Base-by-base conservation (phyloP, 2,329 filamentous ascomycete genomes). In the Alternaria sp. region DNA sequence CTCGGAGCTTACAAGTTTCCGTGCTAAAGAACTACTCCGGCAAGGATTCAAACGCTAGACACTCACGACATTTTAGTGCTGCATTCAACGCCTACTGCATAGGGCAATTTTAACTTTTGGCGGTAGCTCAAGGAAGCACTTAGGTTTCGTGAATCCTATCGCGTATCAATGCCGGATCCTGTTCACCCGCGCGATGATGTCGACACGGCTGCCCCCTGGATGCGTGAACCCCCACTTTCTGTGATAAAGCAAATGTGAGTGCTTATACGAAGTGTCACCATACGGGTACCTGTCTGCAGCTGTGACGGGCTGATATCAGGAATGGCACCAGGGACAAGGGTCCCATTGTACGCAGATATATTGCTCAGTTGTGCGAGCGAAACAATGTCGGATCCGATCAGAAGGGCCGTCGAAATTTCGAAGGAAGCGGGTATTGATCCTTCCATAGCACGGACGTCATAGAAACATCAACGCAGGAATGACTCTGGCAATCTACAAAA, bases 51-150 rank as follows among this genome's bases (percentile, higher is more conserved):
- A 20, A 45, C 51, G 57, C 59, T 65, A 67, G 51, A 20, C 30
- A 51, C 30, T 56, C 48, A 58, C 58, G 57, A 60, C 49, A 61
- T 64, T 58, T 63, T 65, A 69, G 63, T 55, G 64, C 59, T 5
- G 44, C 36, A 28, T 60, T 59, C 60, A 20, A 63, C 48, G 51
- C 49, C 49, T 69, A 60, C 65, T 53, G 8, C 3, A 57, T 59
- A 28, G 28, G 56, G 64, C 18, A 63, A 32, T 4, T 58, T 32
- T 27, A 8, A 32, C 12, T 56, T 27, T 25, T 28, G 18, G 57
- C 38, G 8, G 40, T n/a, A 30, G 44, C 25, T 56, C 36, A 45
- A 25, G 32, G 6, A 34, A 36, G 9, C 34, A 22, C 20, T 25
- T 16, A 10, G 16, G 20, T 27, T 38, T 50, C 18, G 30, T 14